These are phyloP conservation scores for Tricholoma matsutake DNA, from an alignment of 768 basidiomycete genomes.

Conservation along the genomic window DNA sequence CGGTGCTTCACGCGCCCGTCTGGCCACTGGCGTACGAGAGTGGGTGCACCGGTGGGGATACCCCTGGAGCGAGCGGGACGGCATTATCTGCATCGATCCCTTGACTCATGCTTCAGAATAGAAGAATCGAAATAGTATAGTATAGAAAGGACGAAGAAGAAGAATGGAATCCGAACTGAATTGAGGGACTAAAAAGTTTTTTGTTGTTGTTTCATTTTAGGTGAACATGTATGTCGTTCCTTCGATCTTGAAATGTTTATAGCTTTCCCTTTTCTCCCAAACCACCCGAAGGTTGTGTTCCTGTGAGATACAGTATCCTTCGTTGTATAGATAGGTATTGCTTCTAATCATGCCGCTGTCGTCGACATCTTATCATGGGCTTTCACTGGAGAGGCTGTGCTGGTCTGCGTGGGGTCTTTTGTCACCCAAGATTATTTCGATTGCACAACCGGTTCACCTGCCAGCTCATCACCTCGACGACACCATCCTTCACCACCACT, in stretches of 20 bases:
- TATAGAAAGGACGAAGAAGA: neutral
- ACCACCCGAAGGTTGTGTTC: too few relatives aligned
- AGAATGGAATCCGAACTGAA: neutral
- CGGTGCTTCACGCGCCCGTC: slow-evolving; percentile 77
- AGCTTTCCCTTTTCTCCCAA: neutral
- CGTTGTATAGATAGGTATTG: too few relatives aligned
- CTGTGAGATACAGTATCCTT: too few relatives aligned
- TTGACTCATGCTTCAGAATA: slow-evolving; percentile 64
- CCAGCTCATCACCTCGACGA: too few relatives aligned
- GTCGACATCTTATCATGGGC: too few relatives aligned
- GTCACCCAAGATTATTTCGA: too few relatives aligned
- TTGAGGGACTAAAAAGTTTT: neutral
- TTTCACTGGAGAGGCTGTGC: too few relatives aligned
- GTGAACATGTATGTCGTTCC: neutral
- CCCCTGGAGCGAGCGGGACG: slow-evolving; percentile 92
- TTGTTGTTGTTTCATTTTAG: neutral
- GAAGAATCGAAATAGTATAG: neutral
- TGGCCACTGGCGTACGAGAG: slow-evolving; percentile 84
- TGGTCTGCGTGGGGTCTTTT: too few relatives aligned
- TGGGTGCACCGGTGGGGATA: slow-evolving; percentile 95
- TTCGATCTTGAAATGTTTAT: neutral
- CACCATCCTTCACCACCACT: too few relatives aligned
- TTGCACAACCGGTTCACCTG: too few relatives aligned
- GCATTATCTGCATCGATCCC: slow-evolving; percentile 85
- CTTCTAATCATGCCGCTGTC: too few relatives aligned